These are phyloP conservation scores for Cladophialophora carrionii DNA, from an alignment of 2,329 filamentous ascomycete species.

Conservation along the genomic window DNA sequence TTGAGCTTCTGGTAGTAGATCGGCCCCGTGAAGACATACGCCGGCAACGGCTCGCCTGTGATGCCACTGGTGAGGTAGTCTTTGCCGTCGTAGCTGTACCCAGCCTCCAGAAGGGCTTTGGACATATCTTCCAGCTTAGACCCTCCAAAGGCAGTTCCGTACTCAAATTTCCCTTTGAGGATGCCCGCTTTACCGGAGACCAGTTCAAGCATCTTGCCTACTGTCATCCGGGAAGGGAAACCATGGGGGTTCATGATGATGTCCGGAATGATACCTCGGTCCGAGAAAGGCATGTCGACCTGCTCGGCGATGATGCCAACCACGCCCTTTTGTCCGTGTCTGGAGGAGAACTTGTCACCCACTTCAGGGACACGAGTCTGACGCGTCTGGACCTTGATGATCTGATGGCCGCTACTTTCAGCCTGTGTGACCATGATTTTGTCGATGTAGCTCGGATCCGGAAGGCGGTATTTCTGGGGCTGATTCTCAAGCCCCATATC, in stretches of 20 bases:
- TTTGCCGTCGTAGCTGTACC: constrained; percentile 96
- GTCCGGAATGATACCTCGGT: constrained; percentile 87
- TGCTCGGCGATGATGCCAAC: constrained; percentile 96
- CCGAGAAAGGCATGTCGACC: constrained; percentile 94
- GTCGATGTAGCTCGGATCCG: constrained; percentile 87
- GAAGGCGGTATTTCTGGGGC: constrained; percentile 72
- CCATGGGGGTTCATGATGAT: constrained; percentile 99
- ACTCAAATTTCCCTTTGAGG: constrained; percentile 79
- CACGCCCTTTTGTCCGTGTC: constrained; percentile 97
- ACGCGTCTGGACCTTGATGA: constrained; percentile 94
- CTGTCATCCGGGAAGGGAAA: constrained; percentile 99
- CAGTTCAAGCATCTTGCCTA: constrained; percentile 95
- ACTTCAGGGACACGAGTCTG: constrained; percentile 94
- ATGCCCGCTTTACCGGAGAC: constrained; percentile 93
- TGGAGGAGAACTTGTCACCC: constrained; percentile 97
- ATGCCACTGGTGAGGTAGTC: constrained; percentile 95
- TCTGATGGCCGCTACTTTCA: constrained; percentile 77
- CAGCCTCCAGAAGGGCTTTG: constrained; percentile 77
- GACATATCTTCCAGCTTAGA: constrained; percentile 89
- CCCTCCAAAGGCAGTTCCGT: constrained; percentile 84
- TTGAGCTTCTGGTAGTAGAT: constrained; percentile 99
- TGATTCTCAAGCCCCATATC: constrained; percentile 37
- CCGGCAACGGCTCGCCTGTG: constrained; percentile 89
- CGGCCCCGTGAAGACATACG: constrained; percentile 96
- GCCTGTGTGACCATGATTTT: constrained; percentile 93